Conservation (phyloP, 2,329 filamentous ascomycete genomes). For the Beauveria brongniartii region DNA sequence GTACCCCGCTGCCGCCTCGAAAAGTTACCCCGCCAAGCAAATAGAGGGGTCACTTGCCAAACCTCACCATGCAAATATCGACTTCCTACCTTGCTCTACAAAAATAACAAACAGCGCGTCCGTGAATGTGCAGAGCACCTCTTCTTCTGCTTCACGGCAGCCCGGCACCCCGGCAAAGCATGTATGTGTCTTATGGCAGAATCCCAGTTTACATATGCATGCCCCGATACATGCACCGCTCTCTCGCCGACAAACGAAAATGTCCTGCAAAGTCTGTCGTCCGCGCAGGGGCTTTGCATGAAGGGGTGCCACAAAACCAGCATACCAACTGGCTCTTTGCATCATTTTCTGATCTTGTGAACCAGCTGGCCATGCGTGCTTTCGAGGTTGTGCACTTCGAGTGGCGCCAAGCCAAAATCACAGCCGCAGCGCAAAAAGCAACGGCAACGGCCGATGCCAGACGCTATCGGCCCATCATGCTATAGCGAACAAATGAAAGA, state of each 20-base stretch:
- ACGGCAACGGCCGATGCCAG: not conserved
- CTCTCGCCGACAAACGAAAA: not conserved
- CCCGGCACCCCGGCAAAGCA: not conserved
- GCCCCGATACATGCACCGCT: not conserved
- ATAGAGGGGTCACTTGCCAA: not conserved
- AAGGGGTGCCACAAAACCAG: not conserved
- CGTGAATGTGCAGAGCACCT: too few species aligned
- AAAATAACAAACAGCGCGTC: not conserved
- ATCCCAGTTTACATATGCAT: not conserved
- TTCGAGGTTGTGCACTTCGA: not conserved
- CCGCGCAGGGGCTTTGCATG: not conserved
- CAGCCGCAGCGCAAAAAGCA: not conserved
- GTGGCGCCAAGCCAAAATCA: not conserved
- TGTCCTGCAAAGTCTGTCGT: not conserved
- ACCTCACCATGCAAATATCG: not conserved
- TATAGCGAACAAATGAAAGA: not conserved
- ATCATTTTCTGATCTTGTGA: not conserved
- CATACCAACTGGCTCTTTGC: not conserved
- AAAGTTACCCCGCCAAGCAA: constrained; percentile 5
- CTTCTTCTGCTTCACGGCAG: not conserved
- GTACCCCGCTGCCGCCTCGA: not conserved
- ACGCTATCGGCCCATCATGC: not conserved
- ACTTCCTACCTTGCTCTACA: not conserved
- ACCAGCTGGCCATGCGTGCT: not conserved
- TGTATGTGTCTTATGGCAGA: not conserved